These are phyloP conservation scores for Penicillium diatomitis DNA, from an alignment of 495 filamentous ascomycete genomes.

Conservation along the genomic window DNA sequence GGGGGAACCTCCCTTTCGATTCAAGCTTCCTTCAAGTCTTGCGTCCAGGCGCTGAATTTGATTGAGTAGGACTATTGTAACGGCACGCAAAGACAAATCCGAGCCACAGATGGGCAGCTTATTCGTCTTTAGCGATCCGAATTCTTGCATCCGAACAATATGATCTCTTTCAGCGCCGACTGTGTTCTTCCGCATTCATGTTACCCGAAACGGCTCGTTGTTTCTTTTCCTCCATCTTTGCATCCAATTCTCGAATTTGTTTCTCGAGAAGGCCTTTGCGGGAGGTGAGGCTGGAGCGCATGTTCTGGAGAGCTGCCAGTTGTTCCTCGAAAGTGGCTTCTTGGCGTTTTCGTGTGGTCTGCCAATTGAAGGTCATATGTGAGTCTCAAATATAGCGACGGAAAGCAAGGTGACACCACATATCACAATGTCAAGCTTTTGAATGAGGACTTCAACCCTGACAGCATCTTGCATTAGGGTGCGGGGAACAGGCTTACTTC, in stretches of 20 bases:
- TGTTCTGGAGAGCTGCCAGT: constrained; percentile 40
- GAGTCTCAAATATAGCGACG: not conserved
- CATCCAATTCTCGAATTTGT: constrained; percentile 47
- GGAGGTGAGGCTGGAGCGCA: constrained; percentile 36
- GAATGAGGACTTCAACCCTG: too few species aligned
- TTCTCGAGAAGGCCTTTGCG: constrained; percentile 46
- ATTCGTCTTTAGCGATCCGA: too few species aligned
- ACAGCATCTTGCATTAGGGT: too few species aligned
- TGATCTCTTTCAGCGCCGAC: constrained; percentile 7
- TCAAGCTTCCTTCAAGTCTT: too few species aligned
- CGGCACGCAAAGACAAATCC: too few species aligned
- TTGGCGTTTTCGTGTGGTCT: constrained; percentile 32
- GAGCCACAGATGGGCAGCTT: too few species aligned
- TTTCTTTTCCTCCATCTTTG: constrained; percentile 31
- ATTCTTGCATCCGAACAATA: too few species aligned
- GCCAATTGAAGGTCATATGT: not conserved
- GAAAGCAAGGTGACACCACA: too few species aligned
- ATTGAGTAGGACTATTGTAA: too few species aligned
- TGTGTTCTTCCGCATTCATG: constrained; percentile 12
- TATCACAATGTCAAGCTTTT: too few species aligned
- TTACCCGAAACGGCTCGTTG: constrained; percentile 15
- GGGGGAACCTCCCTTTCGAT: too few species aligned
- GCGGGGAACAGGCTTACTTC: constrained; percentile 21
- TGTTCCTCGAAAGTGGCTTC: constrained; percentile 46
- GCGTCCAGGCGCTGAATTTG: too few species aligned